Evolutionary conservation across 441 rosid species (phyloP).

Genomic region (Gossypium gossypioides): DNA sequence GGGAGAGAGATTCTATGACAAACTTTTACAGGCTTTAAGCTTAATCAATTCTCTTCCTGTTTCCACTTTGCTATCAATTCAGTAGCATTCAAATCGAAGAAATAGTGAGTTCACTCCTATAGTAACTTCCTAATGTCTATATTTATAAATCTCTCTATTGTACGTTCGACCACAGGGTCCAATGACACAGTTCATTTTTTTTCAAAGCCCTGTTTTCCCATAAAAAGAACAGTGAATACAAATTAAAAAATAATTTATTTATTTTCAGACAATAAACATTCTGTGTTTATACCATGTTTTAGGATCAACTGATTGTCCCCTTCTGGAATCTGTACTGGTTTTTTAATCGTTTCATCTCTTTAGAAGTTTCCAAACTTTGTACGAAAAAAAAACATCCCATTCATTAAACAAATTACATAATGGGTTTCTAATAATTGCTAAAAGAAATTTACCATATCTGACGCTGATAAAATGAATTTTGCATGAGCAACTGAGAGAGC

Average conservation of each 20-base stretch:
- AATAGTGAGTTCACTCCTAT: background rate
- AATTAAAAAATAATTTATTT: background rate
- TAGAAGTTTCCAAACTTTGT: background rate
- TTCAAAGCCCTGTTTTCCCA: background rate
- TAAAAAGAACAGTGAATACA: background rate
- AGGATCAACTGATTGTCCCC: background rate
- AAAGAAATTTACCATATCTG: background rate
- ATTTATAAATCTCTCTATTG: conserved; percentile 19
- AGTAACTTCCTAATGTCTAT: conserved; percentile 7
- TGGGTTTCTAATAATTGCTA: background rate
- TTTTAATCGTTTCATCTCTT: background rate
- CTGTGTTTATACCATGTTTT: background rate
- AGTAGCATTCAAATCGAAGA: background rate
- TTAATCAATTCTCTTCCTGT: background rate
- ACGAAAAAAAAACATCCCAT: background rate
- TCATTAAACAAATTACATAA: background rate
- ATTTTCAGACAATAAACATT: background rate
- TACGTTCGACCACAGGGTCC: background rate
- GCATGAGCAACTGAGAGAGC: background rate
- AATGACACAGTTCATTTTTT: background rate
- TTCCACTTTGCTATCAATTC: conserved; percentile 5
- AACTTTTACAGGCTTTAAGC: background rate
- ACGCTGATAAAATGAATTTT: background rate
- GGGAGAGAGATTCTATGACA: background rate
- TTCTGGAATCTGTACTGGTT: background rate